Base-by-base conservation (phyloP, 345 rosid genomes). In the Erodium maritimum region DNA sequence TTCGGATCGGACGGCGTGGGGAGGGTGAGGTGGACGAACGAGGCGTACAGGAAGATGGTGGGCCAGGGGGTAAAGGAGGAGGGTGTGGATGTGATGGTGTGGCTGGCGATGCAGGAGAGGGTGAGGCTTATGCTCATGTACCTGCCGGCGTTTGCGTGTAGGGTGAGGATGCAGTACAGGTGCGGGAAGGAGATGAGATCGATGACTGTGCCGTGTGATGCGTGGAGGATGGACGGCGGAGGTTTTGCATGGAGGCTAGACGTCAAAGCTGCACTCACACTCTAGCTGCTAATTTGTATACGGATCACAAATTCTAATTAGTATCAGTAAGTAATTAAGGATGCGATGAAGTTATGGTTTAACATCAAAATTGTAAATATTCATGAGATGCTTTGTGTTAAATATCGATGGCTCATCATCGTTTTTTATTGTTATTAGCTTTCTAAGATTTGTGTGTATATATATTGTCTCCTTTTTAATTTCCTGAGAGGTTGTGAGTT, bases 171-270 rank as follows among this genome's bases (percentile, higher is more conserved):
- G 23, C 62, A 68, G 46, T 67, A 74, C 68, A 69, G 65, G 64
- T 63, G 82, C 67, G 1, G 61, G 20, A 14, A 19, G 16, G 59
- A 37, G 34, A 37, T 19, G 57, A 48, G 72, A 17, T 59, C 60
- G 42, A 51, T 63, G 62, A 69, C 72, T 65, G 79, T 77, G 63
- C 81, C 82, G 46, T 82, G 82, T 51, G 86, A 83, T 55, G 89
- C 66, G 57, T 78, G 84, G 86, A 76, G 67, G 69, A 72, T 83
- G 86, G 80, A 75, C 48, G 59, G 19, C 18, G 86, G 79, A 51
- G 82, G 85, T 50, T 66, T 76, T 78, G 89, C 83, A 56, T 83
- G 89, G 86, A 76, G 80, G 77, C 69, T 82, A 50, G 88, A 82
- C 71, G 66, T 76, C 18, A 52, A 73, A 63, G 78, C 82, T 54